These are phyloP conservation scores for Leishmania lainsoni DNA, from an alignment of 208 protist species.

Conservation along the genomic window DNA sequence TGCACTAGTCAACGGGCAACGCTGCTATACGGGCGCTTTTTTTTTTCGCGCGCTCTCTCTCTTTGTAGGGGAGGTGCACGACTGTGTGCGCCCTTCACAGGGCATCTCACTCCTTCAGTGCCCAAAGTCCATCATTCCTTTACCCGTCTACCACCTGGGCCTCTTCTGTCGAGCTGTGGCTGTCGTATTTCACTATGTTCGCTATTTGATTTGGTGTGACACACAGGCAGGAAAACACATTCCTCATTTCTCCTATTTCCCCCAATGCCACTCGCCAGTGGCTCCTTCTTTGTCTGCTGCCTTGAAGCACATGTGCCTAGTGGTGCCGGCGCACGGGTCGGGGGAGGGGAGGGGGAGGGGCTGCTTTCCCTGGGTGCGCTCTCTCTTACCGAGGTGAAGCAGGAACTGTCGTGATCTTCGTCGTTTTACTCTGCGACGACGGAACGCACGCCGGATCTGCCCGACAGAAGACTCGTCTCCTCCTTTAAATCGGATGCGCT, in stretches of 20 bases:
- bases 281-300: neutral
- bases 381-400: too few relatives aligned
- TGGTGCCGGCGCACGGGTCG: neutral
- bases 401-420: neutral
- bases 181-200: neutral
- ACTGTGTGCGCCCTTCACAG: neutral
- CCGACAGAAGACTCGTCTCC: neutral
- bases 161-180: neutral
- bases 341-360: neutral
- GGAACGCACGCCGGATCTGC: neutral
- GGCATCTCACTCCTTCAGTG: neutral
- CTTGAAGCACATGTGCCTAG: neutral
- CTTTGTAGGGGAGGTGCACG: neutral
- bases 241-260: neutral
- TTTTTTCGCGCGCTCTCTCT: neutral
- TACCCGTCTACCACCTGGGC: neutral
- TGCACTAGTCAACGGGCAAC: neutral
- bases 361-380: too few relatives aligned
- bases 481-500: neutral
- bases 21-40: neutral
- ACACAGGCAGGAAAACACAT: neutral
- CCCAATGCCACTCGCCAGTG: too few relatives aligned
- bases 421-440: neutral
- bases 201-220: neutral
- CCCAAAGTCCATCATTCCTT: neutral